phyloP scores from a whole-genome alignment of 2,329 filamentous ascomycete species.

The Dactylellina cionopaga region DNA sequence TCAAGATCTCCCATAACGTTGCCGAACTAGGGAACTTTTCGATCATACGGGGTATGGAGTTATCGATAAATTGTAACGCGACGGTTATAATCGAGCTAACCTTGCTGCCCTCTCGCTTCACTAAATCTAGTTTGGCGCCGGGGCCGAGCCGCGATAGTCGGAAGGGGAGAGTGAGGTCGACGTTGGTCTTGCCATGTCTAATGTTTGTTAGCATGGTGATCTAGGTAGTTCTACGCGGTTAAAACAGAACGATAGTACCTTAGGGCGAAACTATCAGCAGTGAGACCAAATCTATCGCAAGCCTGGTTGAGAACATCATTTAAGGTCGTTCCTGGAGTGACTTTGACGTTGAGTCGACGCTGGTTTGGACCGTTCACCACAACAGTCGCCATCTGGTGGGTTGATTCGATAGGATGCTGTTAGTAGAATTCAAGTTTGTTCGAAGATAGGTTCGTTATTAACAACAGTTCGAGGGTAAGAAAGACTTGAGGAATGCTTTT shows the following conservation, averaged over 20 bases:
- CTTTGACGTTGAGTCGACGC: conserved; percentile 82
- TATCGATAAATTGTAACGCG: conserved; percentile 74
- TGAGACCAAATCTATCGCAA: conserved; percentile 80
- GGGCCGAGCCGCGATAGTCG: conserved; percentile 82
- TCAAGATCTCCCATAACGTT: conserved; percentile 86
- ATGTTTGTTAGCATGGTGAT: background rate
- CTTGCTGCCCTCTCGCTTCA: conserved; percentile 68
- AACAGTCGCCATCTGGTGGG: conserved; percentile 33
- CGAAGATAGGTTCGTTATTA: background rate
- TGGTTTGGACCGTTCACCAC: conserved; percentile 65
- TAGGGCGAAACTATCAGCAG: conserved; percentile 72
- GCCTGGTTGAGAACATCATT: conserved; percentile 88
- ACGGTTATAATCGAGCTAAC: conserved; percentile 89
- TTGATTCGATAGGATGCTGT: background rate
- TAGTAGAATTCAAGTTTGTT: too few species aligned
- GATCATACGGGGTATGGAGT: conserved; percentile 74
- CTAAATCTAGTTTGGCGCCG: conserved; percentile 91
- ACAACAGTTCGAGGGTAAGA: background rate
- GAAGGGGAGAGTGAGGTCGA: conserved; percentile 86
- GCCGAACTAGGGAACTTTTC: conserved; percentile 90
- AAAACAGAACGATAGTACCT: conserved; percentile 9
- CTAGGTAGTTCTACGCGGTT: background rate
- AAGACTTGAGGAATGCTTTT: background rate
- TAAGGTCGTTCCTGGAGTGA: conserved; percentile 80
- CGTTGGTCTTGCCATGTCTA: conserved; percentile 81